Conservation (phyloP, 164 flowering plant genomes). For the Cinnamomum micranthum region DNA sequence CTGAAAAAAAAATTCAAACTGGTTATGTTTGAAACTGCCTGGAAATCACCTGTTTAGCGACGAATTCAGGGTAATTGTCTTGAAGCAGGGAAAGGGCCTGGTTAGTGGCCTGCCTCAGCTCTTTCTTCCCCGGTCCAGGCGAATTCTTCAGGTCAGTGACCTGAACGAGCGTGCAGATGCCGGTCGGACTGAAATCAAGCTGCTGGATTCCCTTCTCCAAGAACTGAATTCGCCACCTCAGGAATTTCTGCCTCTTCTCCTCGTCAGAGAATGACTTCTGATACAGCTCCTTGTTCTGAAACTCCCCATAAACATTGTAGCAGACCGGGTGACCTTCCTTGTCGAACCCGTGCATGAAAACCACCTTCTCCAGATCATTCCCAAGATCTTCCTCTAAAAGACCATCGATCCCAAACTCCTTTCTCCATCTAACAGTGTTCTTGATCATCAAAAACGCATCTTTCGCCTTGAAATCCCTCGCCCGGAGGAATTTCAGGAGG, state of each 20-base stretch:
- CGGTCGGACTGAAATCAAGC: constrained; percentile 72
- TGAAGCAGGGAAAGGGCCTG: constrained; percentile 71
- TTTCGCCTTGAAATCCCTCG: constrained; percentile 87
- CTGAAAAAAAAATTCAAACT: too few relatives aligned
- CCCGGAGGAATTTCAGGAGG: constrained; percentile 79
- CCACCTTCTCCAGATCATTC: constrained; percentile 59
- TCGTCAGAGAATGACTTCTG: constrained; percentile 60
- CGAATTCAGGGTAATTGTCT: constrained; percentile 94
- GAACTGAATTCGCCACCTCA: constrained; percentile 77
- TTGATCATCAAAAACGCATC: constrained; percentile 79
- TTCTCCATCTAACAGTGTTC: constrained; percentile 73
- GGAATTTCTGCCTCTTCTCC: constrained; percentile 65
- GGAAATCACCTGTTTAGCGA: constrained; percentile 76
- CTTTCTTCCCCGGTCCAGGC: constrained; percentile 63
- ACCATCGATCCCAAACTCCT: constrained; percentile 65
- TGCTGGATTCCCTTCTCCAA: constrained; percentile 73
- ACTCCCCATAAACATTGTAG: constrained; percentile 85
- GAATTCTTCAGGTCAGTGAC: constrained; percentile 79
- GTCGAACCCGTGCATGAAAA: constrained; percentile 67
- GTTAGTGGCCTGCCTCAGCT: constrained; percentile 55
- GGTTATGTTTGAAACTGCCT: too few relatives aligned
- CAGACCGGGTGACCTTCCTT: constrained; percentile 86
- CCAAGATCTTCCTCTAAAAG: constrained; percentile 68
- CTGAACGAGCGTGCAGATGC: constrained; percentile 65
- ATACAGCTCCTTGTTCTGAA: constrained; percentile 72